phyloP scores from a whole-genome alignment of 176 grass and related monocot genomes.

The Cenchrus americanus region DNA sequence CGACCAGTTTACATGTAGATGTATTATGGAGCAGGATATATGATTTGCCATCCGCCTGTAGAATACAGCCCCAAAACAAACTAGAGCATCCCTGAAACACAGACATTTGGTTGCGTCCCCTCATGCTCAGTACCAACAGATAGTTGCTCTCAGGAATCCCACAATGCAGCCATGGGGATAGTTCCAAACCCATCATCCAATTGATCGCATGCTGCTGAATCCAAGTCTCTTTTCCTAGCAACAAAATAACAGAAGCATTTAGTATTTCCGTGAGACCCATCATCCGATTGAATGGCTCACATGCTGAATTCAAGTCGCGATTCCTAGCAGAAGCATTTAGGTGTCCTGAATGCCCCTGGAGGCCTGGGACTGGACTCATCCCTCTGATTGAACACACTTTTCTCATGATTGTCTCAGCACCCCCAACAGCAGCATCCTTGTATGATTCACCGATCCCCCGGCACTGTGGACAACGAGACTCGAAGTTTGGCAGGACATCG shows the following conservation, averaged over 20 bases:
- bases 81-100: slow-evolving; percentile 48
- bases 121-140: slow-evolving; percentile 52
- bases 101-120: slow-evolving; percentile 43
- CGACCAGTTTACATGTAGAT: slow-evolving; percentile 61
- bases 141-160: slow-evolving; percentile 59
- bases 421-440: slow-evolving; percentile 49
- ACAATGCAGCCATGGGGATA: slow-evolving; percentile 42
- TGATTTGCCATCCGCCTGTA: slow-evolving; percentile 54
- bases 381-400: slow-evolving; percentile 41
- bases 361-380: slow-evolving; percentile 23
- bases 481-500: slow-evolving; percentile 27
- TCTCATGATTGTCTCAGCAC: slow-evolving; percentile 54
- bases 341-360: slow-evolving; percentile 56
- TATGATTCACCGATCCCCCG: slow-evolving; percentile 34
- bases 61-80: slow-evolving; percentile 61
- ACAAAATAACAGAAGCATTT: slow-evolving; percentile 62
- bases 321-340: slow-evolving; percentile 61
- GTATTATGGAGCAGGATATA: slow-evolving; percentile 48
- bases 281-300: slow-evolving; percentile 36
- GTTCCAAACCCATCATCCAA: slow-evolving; percentile 34
- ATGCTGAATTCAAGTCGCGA: slow-evolving; percentile 54
- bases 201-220: slow-evolving; percentile 55
- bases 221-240: slow-evolving; percentile 44
- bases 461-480: slow-evolving; percentile 35
- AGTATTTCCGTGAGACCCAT: slow-evolving; percentile 8